Evolutionary conservation across 2,329 filamentous ascomycete genomes (phyloP), one percentile per base, ranked within the genome.

Genomic region (Rutstroemia sp.): DNA sequence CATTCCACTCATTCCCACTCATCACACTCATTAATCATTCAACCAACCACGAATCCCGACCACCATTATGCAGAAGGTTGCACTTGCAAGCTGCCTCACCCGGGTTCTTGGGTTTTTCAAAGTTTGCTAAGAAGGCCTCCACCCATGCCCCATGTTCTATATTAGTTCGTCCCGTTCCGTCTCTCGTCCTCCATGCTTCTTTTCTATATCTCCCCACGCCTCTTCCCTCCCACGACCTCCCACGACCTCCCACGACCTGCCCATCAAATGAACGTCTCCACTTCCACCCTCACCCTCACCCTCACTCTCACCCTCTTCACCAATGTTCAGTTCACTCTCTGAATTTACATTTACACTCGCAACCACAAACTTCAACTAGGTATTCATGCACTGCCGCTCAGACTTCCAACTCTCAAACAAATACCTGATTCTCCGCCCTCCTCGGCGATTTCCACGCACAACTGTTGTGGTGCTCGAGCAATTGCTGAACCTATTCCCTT

Each of bases 81-180:
- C 44, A 49, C 44, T 54, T 44, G 25, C 52, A 54, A 49, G 49
- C 47, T 45, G 8, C 37, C 44, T 54, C 52, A 54, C 52, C 52
- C 52, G 27, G 52, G 52, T 54, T 54, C 52, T 45, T 54, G 52
- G 52, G 52, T 49, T 37, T 54, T 49, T 39, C 42, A 39, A 21
- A 54, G 41, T 42, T 54, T 54, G 30, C n/a, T 49, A 39, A 34
- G n/a, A 23, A 23, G 19, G 12, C 49, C 30, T 19, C 41, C 16
- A 37, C 27, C 50, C 42, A 37, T 30, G 37, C 27, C 27, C 44
- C n/a, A 54, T 54, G 52, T 25, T 25, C 47, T 30, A 27, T 39
- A n/a, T 54, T 23, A 21, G 16, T 49, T 45, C 23, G 34, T 41
- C 16, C 18, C 38, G 38, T 41, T 41, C 38, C 38, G 52, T 37